These are phyloP conservation scores for Pyricularia pennisetigena DNA, from an alignment of 2,329 filamentous ascomycete genomes.

Conservation along the genomic window DNA sequence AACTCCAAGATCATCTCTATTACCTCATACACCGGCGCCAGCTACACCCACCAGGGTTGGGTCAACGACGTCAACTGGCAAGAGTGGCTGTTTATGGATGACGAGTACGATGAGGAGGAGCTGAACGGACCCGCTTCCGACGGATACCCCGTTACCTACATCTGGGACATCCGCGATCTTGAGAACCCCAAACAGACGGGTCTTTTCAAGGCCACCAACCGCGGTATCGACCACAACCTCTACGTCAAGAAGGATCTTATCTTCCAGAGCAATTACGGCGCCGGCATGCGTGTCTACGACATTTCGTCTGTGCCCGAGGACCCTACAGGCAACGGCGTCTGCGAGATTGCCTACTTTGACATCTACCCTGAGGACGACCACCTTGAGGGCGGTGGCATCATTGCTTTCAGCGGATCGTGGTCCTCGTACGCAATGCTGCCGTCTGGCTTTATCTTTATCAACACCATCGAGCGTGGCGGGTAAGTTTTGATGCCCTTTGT, in stretches of 20 bases:
- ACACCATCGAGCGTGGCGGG: conserved; percentile 34
- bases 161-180: conserved; percentile 34
- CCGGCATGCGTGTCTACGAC: conserved; percentile 26
- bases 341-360: conserved; percentile 35
- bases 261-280: conserved; percentile 37
- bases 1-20: conserved; percentile 34
- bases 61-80: conserved; percentile 30
- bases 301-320: conserved; percentile 19
- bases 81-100: conserved; percentile 36
- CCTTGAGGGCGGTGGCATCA: conserved; percentile 22
- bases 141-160: conserved; percentile 35
- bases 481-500: background rate
- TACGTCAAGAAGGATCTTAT: conserved; percentile 27
- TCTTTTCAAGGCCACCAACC: conserved; percentile 21
- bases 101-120: conserved; percentile 37
- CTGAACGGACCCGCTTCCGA: conserved; percentile 11
- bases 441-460: conserved; percentile 28
- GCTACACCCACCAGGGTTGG: conserved; percentile 48
- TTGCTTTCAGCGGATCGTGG: conserved; percentile 31
- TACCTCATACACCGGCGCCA: conserved; percentile 43
- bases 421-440: conserved; percentile 32
- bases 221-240: conserved; percentile 34
- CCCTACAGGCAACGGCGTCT: conserved; percentile 27
- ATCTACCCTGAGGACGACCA: conserved; percentile 36
- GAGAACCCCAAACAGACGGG: conserved; percentile 30